phyloP scores from a whole-genome alignment of 768 basidiomycete genomes.

The Tylopilus sp. region DNA sequence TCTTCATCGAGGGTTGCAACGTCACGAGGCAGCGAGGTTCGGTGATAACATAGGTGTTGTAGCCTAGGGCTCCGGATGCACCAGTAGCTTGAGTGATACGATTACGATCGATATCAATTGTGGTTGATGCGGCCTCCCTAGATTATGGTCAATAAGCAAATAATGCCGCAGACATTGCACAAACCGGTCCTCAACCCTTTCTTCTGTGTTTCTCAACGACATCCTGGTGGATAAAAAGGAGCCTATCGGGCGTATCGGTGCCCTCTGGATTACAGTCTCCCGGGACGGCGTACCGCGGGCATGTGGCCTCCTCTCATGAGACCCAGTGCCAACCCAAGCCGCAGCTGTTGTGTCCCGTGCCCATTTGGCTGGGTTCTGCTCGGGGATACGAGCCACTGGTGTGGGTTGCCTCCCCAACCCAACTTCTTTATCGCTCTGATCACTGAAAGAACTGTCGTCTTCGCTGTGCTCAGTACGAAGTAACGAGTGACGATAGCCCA shows the following conservation, averaged over 20 bases:
- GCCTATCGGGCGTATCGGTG: neutral
- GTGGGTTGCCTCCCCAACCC: neutral
- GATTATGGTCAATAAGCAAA: neutral
- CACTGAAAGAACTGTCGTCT: neutral
- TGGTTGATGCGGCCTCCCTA: slow-evolving; percentile 3
- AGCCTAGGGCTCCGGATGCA: neutral
- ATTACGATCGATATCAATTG: neutral
- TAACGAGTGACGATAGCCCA: neutral
- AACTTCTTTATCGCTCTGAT: slow-evolving; percentile 1
- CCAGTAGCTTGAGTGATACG: neutral
- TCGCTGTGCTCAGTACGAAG: neutral
- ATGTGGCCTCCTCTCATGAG: slow-evolving; percentile 14
- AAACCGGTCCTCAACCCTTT: slow-evolving; percentile 7
- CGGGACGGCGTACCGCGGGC: neutral
- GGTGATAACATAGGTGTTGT: neutral
- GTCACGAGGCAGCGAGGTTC: neutral
- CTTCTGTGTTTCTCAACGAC: neutral
- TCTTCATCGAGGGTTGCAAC: neutral
- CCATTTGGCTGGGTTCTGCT: neutral
- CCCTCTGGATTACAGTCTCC: neutral
- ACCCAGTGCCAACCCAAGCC: neutral
- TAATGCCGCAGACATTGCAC: neutral
- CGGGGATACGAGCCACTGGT: neutral
- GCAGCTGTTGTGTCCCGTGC: neutral
- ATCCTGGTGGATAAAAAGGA: neutral